Evolutionary conservation across 139 green algal genomes (phyloP), one percentile per base, ranked within the genome.

Genomic region (Tetraselmis striata): DNA sequence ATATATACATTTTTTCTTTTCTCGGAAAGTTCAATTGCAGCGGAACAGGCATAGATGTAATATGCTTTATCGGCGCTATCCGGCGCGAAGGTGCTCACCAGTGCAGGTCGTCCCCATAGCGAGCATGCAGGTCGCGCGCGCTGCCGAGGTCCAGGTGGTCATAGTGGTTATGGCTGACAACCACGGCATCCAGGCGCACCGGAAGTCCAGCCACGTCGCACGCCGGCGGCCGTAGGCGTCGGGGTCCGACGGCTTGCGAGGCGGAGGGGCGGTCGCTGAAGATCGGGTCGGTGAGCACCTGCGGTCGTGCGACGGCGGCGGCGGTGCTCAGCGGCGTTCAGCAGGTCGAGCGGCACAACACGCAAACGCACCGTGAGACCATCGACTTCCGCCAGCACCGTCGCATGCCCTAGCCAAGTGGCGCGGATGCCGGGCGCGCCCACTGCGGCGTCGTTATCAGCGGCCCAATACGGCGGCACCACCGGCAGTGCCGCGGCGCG

Each of bases 81-180:
- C n/a, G n/a, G n/a, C n/a, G n/a, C n/a, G n/a, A n/a, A n/a, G n/a
- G n/a, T n/a, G n/a, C n/a, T n/a, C n/a, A n/a, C 45, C 45, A 67
- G 45, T 67, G 45, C 11, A 77, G 74, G 74, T 28, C n/a, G 26
- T 77, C 25, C 23, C n/a, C 74, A 2, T 28, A 28, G 74, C 74
- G n/a, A 2, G 22, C 45, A 18, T 67, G 45, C 45, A 67, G 45
- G 5, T 67, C 11, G 45, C 5, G 11, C 5, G 22, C 58, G 23
- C 18, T 28, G 79, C 23, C 23, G 28, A 32, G 18, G 59, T 82
- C 79, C 23, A 82, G 79, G 58, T 82, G 79, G 58, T 82, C 79
- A 30, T 77, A 82, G 58, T 82, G 79, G 59, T 82, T 26, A 28
- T 82, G 79, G 79, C 11, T 30, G 31, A 82, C 81, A 18, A 82